A percentile compares a stretch with the other conserved stretches of the same genome.
phyloP scores from a whole-genome alignment of 805 yeast genomes.

The Yamadazyma tumulicola region DNA sequence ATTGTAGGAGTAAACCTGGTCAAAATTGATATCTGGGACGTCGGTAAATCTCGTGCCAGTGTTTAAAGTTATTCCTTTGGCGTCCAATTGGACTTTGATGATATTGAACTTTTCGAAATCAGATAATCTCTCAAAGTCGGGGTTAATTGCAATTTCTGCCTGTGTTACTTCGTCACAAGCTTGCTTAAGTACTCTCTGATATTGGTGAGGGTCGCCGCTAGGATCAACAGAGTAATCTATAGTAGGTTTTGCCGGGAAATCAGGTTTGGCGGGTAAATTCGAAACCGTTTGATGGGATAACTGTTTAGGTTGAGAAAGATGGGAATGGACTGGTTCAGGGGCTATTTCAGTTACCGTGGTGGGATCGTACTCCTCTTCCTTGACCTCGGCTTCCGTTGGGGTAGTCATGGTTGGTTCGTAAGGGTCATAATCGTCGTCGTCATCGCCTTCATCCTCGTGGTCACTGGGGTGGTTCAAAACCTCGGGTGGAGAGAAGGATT shows the following conservation, averaged over 20 bases:
- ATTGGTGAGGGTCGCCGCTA: slow-evolving; percentile 7
- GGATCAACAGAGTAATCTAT: not conserved
- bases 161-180: slow-evolving; percentile 37
- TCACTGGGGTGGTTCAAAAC: not conserved
- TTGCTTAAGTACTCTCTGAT: slow-evolving; percentile 20
- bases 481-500: not conserved
- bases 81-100: slow-evolving; percentile 35
- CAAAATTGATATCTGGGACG: slow-evolving; percentile 27
- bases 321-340: too few relatives aligned
- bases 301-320: too few relatives aligned
- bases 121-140: slow-evolving; percentile 34
- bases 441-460: not conserved
- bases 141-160: slow-evolving; percentile 31
- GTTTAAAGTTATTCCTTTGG: slow-evolving; percentile 29
- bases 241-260: slow-evolving; percentile 8
- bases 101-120: slow-evolving; percentile 29
- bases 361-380: not conserved
- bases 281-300: not conserved
- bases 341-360: not conserved
- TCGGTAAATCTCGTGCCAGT: slow-evolving; percentile 18
- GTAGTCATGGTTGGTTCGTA: slow-evolving; percentile 16
- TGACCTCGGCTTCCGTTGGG: slow-evolving; percentile 17
- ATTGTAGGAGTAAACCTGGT: slow-evolving; percentile 43
- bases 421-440: slow-evolving; percentile 6
- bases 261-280: slow-evolving; percentile 25